phyloP scores from a whole-genome alignment of 2,329 filamentous ascomycete genomes.

The Metarhizium robertsii region DNA sequence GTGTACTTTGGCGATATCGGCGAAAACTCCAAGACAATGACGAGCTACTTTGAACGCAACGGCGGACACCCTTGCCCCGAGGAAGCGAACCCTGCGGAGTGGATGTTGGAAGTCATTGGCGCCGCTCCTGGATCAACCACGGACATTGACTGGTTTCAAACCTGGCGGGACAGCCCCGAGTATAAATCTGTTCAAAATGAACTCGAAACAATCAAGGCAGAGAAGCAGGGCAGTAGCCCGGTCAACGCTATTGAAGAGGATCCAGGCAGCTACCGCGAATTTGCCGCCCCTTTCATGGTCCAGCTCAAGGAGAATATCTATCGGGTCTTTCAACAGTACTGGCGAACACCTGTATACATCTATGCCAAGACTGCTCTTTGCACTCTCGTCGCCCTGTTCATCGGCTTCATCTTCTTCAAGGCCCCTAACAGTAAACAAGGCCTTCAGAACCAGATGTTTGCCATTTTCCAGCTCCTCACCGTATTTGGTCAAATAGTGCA shows the following conservation, averaged over 20 bases:
- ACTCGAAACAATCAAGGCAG: conserved; percentile 44
- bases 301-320: conserved; percentile 60
- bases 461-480: conserved; percentile 74
- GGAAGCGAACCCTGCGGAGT: conserved; percentile 72
- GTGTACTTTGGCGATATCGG: conserved; percentile 80
- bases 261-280: conserved; percentile 55
- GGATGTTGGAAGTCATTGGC: conserved; percentile 59
- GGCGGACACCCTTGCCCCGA: conserved; percentile 55
- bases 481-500: conserved; percentile 74
- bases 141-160: conserved; percentile 55
- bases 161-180: conserved; percentile 52
- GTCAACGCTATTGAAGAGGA: conserved; percentile 22
- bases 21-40: conserved; percentile 56
- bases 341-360: conserved; percentile 82
- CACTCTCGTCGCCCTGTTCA: conserved; percentile 58
- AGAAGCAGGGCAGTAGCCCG: conserved; percentile 26
- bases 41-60: conserved; percentile 67
- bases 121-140: conserved; percentile 55
- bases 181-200: conserved; percentile 46
- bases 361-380: conserved; percentile 71
- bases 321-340: conserved; percentile 85
- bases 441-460: conserved; percentile 78
- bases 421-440: conserved; percentile 65
- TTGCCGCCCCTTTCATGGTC: conserved; percentile 62
- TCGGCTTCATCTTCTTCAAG: conserved; percentile 72